Evolutionary conservation across 2,329 filamentous ascomycete genomes (phyloP), one percentile per base, ranked within the genome.

Genomic region (Calonectria pauciramosa): DNA sequence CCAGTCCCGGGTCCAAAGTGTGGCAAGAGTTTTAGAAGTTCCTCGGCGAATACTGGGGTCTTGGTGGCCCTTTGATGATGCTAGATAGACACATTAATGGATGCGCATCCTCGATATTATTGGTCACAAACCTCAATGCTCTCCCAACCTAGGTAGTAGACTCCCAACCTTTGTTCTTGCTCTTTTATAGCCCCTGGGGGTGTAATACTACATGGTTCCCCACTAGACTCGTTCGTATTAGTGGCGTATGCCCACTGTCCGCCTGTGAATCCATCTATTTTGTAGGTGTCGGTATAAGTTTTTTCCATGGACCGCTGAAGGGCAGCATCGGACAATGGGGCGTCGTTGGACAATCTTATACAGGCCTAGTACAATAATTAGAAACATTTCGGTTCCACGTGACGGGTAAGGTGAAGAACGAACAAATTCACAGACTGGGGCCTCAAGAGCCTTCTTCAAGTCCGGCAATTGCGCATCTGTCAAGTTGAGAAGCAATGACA

Each of bases 341-440:
- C 75, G 2, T 76, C 59, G 11, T 71, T 70, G 38, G 60, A 66
- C 16, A 80, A 71, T 68, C 71, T 66, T 23, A 79, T 80, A 16
- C 56, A 70, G 10, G 68, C 72, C 67, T 75, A 9, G 18, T 1
- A 2, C 16, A 44, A 3, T 3, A 30, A 11, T 28, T 28, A 20
- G 34, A 3, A 41, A 20, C 36, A 16, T 20, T 47, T 14, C 16
- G 14, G 2, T 14, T 2, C 13, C 8, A 3, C 9, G 9, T 65
- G 4, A 18, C 18, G 10, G 26, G 14, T 18, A 20, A 1, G 10
- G 23, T 41, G 13, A 30, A 20, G 4, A 14, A 63, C 72, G 2
- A 75, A 79, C 77, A 68, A 79, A 76, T 47, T 79, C 78, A n/a
- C 76, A 77, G 11, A 79, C 44, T 4, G 77, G 76, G 9, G 77